These are phyloP conservation scores for Rachicladosporium sp. DNA, from an alignment of 2,329 filamentous ascomycete genomes.

Conservation along the genomic window DNA sequence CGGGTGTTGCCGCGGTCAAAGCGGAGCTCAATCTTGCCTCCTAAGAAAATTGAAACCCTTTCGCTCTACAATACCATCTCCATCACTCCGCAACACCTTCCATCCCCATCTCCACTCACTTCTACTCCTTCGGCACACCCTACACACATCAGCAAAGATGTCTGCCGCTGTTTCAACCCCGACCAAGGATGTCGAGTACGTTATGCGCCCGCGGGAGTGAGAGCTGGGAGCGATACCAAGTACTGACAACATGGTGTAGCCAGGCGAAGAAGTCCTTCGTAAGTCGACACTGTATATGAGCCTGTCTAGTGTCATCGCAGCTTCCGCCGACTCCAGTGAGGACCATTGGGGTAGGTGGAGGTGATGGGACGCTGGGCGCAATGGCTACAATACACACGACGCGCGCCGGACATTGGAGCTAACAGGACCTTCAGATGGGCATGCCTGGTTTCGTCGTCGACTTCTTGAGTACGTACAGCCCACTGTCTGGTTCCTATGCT, in stretches of 20 bases:
- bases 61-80: neutral
- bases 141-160: constrained; percentile 2
- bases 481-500: neutral
- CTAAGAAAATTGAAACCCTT: too few relatives aligned
- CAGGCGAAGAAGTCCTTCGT: constrained; percentile 7
- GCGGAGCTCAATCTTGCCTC: too few relatives aligned
- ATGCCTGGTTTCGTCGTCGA: constrained; percentile 75
- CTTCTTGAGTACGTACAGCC: constrained; percentile 80
- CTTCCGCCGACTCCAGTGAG: too few relatives aligned
- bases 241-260: constrained; percentile 4
- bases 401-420: neutral
- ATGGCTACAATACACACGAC: neutral
- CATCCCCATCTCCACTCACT: constrained; percentile 4
- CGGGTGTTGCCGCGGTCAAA: too few relatives aligned
- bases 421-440: constrained; percentile 13
- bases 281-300: neutral
- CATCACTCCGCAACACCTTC: constrained; percentile 1
- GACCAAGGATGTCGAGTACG: constrained; percentile 6
- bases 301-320: neutral
- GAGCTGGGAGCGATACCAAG: neutral
- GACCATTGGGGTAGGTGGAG: neutral
- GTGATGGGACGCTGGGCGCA: neutral
- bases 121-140: neutral
- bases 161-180: constrained; percentile 5
- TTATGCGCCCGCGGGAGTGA: constrained; percentile 1